Base-by-base conservation (phyloP, 257 asterid genomes). In the Agastache rugosa region DNA sequence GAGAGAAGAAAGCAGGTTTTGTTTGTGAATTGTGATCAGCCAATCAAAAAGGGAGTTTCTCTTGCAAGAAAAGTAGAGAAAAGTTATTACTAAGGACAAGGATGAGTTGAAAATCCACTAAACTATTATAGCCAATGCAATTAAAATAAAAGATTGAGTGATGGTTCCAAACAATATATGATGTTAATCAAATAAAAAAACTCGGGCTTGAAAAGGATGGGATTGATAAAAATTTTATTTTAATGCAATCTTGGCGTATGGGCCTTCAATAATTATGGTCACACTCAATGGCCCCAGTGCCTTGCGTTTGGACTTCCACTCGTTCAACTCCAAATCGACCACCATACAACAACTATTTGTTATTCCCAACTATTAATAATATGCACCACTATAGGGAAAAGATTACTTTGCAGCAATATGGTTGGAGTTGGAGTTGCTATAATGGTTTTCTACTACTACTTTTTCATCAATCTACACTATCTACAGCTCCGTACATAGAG, bases 121-220 rank as follows among this genome's bases (percentile, higher is more conserved):
- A 27, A 65, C 55, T 25, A 74, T 68, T 51, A 14, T 4, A n/a
- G 74, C 73, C 44, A 80, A 71, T 75, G 47, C 54, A 27, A 39
- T 62, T 72, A 71, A 70, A 78, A 75, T 83, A 77, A 31, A 63
- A 53, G 70, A 80, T 71, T 41, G 70, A 72, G 66, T 63, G 58
- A 72, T 71, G 74, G 63, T 41, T 75, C 54, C 58, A 66, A 74
- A 69, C 77, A 80, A 77, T 74, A 51, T n/a, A 73, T 75, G 73
- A 75, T 58, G 71, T 2, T 71, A 48, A 71, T 70, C 16, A 61
- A 69, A 62, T 60, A 23, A 77, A 73, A 34, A 25, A 73, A 22
- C 7, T 42, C 1, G 37, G 74, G 31, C 10, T 39, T 63, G 77
- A 69, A 66, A 73, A 69, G 15, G 82, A 73, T 27, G 1, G 67